Evolutionary conservation across 2,329 filamentous ascomycete genomes (phyloP), one percentile per base, ranked within the genome.

Genomic region (Hypoxylon sp.): DNA sequence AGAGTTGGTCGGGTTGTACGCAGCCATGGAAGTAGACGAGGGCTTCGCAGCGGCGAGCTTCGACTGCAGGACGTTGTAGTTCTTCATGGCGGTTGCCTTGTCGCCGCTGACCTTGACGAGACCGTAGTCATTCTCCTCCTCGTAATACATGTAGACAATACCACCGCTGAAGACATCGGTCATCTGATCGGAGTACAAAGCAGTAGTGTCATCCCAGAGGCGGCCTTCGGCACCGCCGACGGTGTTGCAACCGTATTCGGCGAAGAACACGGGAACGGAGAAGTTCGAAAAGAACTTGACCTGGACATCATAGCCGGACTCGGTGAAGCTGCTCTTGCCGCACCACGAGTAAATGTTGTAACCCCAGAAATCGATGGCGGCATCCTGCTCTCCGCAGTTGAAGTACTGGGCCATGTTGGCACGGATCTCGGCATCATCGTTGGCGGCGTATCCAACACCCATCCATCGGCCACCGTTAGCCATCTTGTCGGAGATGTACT

Each of bases 331-430:
- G 67, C 90, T 92, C 67, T 74, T 70, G 73, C 91, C 91, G 74
- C 91, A 94, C 91, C 91, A 94, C 43, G 91, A 93, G 82, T 94
- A 94, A 80, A 93, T 92, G 82, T 94, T 94, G 86, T 93, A 93
- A 52, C 91, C 91, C 87, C 90, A 94, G 81, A 93, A 93, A 77
- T 94, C 91, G 69, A 93, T 92, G 49, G 87, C 79, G 82, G 67
- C 81, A 0, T 79, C 79, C 10, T 79, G 70, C 58, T 83, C 74
- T 53, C 90, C 90, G 73, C 91, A 94, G 82, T 92, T 89, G 79
- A 94, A 92, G 82, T 91, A 94, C 73, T 89, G 79, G 65, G 89
- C 88, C 76, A 93, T 83, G 74, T 88, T 80, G 63, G 81, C 81
- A 77, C 91, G 90, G 69, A 93, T 92, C n/a, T 82, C 81, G 24